A percentile compares a stretch with the other conserved stretches of the same genome.
phyloP scores from a whole-genome alignment of 768 basidiomycete species.

The Strobilomyces echinocephalus region DNA sequence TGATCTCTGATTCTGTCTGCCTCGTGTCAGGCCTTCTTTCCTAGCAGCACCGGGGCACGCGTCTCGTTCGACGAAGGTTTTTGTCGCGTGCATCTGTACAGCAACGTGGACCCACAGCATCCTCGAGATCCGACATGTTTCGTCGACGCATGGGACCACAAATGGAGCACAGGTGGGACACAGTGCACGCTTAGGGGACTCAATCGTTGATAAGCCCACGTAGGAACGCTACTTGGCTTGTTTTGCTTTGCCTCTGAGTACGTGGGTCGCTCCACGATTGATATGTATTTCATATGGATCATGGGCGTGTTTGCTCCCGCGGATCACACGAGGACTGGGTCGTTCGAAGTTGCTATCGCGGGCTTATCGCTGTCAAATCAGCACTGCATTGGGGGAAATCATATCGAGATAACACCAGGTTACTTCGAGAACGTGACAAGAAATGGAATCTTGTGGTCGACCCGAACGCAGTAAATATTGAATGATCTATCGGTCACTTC shows the following conservation, averaged over 20 bases:
- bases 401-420: constrained; percentile 17
- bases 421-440: constrained; percentile 3
- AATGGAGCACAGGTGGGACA: background rate
- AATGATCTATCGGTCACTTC: background rate
- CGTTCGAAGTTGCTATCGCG: constrained; percentile 4
- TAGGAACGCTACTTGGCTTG: background rate
- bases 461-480: constrained; percentile 4
- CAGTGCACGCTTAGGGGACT: background rate
- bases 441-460: background rate
- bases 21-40: constrained; percentile 1
- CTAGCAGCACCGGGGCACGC: background rate
- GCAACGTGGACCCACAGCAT: constrained; percentile 21
- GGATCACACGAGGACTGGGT: constrained; percentile 3
- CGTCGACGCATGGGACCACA: background rate
- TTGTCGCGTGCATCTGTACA: constrained; percentile 8
- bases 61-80: background rate
- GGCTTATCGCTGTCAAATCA: constrained; percentile 8
- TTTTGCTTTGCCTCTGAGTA: background rate
- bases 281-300: constrained; percentile 6
- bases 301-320: constrained; percentile 7
- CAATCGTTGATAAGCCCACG: background rate
- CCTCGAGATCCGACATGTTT: constrained; percentile 5
- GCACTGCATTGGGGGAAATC: constrained; percentile 1
- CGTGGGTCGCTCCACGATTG: background rate
- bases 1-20: background rate